phyloP scores from a whole-genome alignment of 1,139 yeast species.

The Magnusiomyces suaveolens region DNA sequence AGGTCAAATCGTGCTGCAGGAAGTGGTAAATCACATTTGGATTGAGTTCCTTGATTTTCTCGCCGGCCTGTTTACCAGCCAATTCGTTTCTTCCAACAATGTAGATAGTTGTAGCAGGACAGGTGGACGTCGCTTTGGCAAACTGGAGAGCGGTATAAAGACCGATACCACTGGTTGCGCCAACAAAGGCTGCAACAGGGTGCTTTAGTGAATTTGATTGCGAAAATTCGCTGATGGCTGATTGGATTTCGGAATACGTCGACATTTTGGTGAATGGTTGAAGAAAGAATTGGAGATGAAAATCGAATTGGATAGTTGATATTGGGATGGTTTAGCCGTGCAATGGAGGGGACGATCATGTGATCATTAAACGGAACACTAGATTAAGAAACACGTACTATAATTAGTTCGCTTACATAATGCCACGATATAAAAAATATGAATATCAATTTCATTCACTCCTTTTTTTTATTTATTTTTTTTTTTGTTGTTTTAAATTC shows the following conservation, averaged over 20 bases:
- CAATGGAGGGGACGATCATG: no score
- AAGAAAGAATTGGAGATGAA: no score
- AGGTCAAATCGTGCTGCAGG: constrained; percentile 22
- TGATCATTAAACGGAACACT: no score
- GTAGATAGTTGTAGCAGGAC: constrained; percentile 26
- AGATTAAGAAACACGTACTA: no score
- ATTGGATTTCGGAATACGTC: neutral
- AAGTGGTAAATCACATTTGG: constrained; percentile 21
- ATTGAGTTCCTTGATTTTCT: constrained; percentile 22
- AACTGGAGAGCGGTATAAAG: constrained; percentile 25
- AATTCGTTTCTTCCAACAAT: constrained; percentile 26
- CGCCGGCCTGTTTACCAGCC: constrained; percentile 20
- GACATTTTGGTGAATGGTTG: no score
- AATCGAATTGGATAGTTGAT: no score
- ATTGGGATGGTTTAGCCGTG: no score
- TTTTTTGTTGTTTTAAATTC: no score
- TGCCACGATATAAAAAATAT: no score
- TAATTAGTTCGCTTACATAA: no score
- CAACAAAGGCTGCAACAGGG: constrained; percentile 28
- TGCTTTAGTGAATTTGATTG: constrained; percentile 1
- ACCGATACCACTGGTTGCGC: constrained; percentile 31
- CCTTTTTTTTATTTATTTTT: no score
- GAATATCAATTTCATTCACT: no score
- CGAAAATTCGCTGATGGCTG: neutral
- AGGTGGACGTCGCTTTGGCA: constrained; percentile 22